Base-by-base conservation (phyloP, 2,329 filamentous ascomycete genomes). In the Aspergillus aculeatus region DNA sequence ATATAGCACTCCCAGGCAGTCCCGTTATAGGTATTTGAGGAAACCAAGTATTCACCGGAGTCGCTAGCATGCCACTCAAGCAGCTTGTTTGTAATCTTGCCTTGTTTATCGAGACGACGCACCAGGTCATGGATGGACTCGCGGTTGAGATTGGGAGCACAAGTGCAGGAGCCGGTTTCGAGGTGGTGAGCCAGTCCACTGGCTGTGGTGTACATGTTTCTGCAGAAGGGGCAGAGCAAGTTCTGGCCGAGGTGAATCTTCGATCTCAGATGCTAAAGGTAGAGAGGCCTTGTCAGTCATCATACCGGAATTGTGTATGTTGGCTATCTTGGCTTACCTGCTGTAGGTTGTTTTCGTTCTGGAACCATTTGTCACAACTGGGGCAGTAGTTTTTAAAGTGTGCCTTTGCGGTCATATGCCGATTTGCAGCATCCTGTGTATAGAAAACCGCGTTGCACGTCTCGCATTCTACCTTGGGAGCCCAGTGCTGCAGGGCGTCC, bases 201-300 rank as follows among this genome's bases (percentile, higher is more conserved):
- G 1, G 84, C 83, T 0, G 81, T 81, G 10, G 78, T 73, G 61
- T 78, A 84, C 2, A 9, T 29, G 2, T 50, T 60, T 38, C 75
- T 68, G 72, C 86, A 89, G 66, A 85, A 88, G 0, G 82, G 85
- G 54, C 86, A 89, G 0, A 47, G 1, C 7, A 86, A 69, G 2
- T 69, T 69, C 0, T 51, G 59, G 56, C 80, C 80, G 0, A 75
- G 75, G 66, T 89, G 86, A 50, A 70, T 66, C 5, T 73, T 73
- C 0, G 84, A 87, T 26, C 81, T 82, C 2, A 84, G 73, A 62
- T 89, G 86, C 84, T 87, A 60, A 16, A 19, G 14, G n/a, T 19
- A 55, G 10, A 24, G 48, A n/a, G 9, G 52, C 23, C 32, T 32
- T 53, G 32, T 12, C 19, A 31, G 6, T 26, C 1, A 53, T 29